Conservation (phyloP, 2,329 filamentous ascomycete species). For the Eurotiales sp. region DNA sequence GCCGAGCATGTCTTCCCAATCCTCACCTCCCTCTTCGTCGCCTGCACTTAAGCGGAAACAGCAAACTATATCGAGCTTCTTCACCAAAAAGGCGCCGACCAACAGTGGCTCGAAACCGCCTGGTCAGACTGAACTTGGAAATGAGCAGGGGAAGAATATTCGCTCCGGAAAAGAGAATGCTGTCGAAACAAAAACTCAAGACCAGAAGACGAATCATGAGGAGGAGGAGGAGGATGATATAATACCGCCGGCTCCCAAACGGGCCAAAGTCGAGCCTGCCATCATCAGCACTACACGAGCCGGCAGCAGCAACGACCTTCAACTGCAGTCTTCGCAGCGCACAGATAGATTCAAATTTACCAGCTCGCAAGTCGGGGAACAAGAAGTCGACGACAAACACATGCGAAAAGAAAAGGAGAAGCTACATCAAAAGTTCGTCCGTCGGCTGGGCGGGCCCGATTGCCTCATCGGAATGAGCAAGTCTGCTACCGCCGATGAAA, state of each 20-base stretch:
- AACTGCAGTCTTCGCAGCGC: constrained; percentile 32
- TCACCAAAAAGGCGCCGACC: constrained; percentile 58
- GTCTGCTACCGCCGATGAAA: constrained; percentile 52
- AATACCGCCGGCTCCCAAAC: constrained; percentile 41
- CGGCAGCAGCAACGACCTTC: constrained; percentile 9
- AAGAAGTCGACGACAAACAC: constrained; percentile 46
- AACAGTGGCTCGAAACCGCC: constrained; percentile 18
- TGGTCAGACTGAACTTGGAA: constrained; percentile 10
- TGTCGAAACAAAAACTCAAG: constrained; percentile 13
- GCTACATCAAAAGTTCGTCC: constrained; percentile 80
- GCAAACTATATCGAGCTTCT: constrained; percentile 81
- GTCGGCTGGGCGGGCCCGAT: constrained; percentile 82
- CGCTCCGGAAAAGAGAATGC: constrained; percentile 13
- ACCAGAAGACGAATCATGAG: constrained; percentile 35
- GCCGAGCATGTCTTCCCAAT: constrained; percentile 29
- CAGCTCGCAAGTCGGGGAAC: constrained; percentile 40
- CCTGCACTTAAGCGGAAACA: constrained; percentile 46
- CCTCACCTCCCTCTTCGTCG: constrained; percentile 32
- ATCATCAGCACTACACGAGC: constrained; percentile 3
- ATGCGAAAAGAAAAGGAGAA: constrained; percentile 61
- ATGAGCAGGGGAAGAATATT: constrained; percentile 6
- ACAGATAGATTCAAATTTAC: constrained; percentile 60
- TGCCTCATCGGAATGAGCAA: constrained; percentile 67
- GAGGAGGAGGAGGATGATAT: constrained; percentile 39
- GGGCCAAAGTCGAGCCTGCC: constrained; percentile 28